Percentiles rank a stretch among this genome's conserved stretches.
These are phyloP conservation scores for Mycena alexandri DNA, from an alignment of 768 basidiomycete genomes.

Conservation along the genomic window DNA sequence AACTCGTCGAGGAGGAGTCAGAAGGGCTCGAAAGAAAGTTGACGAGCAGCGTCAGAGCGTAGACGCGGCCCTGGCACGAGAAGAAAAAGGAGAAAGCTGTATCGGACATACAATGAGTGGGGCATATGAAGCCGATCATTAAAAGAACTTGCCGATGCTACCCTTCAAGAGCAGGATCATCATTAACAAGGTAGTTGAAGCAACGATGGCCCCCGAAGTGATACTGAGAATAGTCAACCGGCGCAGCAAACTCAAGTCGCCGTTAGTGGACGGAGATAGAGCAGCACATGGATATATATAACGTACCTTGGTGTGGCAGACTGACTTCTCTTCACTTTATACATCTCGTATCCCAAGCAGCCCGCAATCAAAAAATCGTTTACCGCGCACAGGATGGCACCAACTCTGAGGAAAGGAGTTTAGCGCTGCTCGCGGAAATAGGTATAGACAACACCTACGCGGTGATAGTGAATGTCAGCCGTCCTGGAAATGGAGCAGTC, in stretches of 20 bases:
- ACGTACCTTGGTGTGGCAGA: neutral
- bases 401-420: constrained; percentile 17
- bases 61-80: constrained; percentile 33
- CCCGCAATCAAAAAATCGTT: constrained; percentile 31
- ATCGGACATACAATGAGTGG: neutral
- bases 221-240: constrained; percentile 28
- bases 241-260: constrained; percentile 20
- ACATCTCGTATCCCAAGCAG: constrained; percentile 27
- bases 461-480: constrained; percentile 12
- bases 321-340: constrained; percentile 12
- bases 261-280: neutral
- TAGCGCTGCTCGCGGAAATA: neutral
- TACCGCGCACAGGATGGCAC: constrained; percentile 27
- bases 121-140: neutral
- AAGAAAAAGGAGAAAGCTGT: constrained; percentile 35
- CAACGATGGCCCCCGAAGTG: constrained; percentile 34
- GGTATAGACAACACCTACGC: constrained; percentile 6
- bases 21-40: constrained; percentile 31
- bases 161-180: constrained; percentile 35
- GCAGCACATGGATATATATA: neutral
- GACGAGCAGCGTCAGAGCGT: constrained; percentile 33
- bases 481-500: neutral
- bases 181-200: constrained; percentile 29
- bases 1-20: neutral
- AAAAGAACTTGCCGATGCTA: constrained; percentile 14